Conservation (phyloP, 192 early-diverging fungal species). For the Backusella psychrophila region DNA sequence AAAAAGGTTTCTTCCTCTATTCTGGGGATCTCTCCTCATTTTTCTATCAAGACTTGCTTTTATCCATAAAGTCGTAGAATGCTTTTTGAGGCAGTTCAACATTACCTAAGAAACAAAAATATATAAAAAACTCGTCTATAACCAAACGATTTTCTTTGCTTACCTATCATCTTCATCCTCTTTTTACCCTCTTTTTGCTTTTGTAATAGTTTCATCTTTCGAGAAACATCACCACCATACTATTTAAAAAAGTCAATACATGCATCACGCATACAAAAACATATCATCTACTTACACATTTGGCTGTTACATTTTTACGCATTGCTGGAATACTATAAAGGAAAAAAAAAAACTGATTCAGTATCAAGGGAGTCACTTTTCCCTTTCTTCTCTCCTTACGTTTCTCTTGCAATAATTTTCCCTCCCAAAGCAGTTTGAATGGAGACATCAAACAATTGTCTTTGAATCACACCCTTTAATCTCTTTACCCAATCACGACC, state of each 20-base stretch:
- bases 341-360: not conserved
- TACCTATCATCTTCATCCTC: slow-evolving; percentile 78
- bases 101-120: slow-evolving; percentile 53
- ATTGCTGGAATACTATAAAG: slow-evolving; percentile 66
- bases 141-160: not conserved
- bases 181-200: slow-evolving; percentile 98
- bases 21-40: not conserved
- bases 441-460: slow-evolving; percentile 92
- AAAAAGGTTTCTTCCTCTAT: not conserved
- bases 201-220: slow-evolving; percentile 97
- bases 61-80: slow-evolving; percentile 70
- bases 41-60: slow-evolving; percentile 18
- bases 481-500: slow-evolving; percentile 83
- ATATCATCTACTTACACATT: slow-evolving; percentile 61
- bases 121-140: not conserved
- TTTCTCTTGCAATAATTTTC: slow-evolving; percentile 85
- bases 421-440: slow-evolving; percentile 89
- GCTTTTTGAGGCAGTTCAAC: slow-evolving; percentile 93
- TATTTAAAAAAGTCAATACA: slow-evolving; percentile 8
- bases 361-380: not conserved
- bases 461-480: slow-evolving; percentile 76
- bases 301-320: slow-evolving; percentile 95
- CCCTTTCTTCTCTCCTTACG: slow-evolving; percentile 31
- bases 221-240: slow-evolving; percentile 95
- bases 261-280: not conserved